Conservation (phyloP, 495 filamentous ascomycete genomes). For the Xylaria cubensis region DNA sequence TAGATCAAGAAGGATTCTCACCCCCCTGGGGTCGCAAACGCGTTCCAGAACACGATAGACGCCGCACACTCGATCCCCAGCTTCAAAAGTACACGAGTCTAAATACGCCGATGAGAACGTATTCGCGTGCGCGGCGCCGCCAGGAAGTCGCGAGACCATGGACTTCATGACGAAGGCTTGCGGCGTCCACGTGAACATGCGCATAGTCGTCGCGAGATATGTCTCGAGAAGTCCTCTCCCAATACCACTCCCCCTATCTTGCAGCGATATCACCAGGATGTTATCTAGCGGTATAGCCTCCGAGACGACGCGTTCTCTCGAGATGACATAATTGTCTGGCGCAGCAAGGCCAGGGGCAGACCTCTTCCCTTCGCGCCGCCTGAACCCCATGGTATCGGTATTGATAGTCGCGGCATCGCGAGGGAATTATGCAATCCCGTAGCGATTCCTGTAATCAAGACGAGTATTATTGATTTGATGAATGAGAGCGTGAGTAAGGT, state of each 20-base stretch:
- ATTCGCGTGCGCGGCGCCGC: slow-evolving; percentile 14
- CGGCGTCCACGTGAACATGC: slow-evolving; percentile 42
- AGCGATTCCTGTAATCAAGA: neutral
- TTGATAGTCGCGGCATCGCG: neutral
- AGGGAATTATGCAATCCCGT: slow-evolving; percentile 12
- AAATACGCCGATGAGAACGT: slow-evolving; percentile 38
- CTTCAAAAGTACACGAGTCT: slow-evolving; percentile 28
- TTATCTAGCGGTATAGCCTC: slow-evolving; percentile 12
- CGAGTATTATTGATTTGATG: neutral
- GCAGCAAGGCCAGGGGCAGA: slow-evolving; percentile 26
- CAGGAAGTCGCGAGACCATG: slow-evolving; percentile 22
- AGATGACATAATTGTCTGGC: slow-evolving; percentile 31
- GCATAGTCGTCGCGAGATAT: slow-evolving; percentile 42
- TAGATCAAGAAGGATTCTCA: slow-evolving; percentile 37
- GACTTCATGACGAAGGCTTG: slow-evolving; percentile 37
- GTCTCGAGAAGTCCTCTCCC: slow-evolving; percentile 26
- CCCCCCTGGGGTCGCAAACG: slow-evolving; percentile 10
- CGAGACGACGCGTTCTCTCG: slow-evolving; percentile 40
- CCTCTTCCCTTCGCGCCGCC: neutral
- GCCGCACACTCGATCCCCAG: slow-evolving; percentile 41
- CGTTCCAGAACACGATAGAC: slow-evolving; percentile 36
- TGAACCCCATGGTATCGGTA: neutral
- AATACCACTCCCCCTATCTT: too few species aligned
- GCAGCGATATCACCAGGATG: neutral
- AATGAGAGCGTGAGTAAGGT: neutral